Base-by-base conservation (phyloP, 495 filamentous ascomycete species). In the Sabuloglossum arenarium region DNA sequence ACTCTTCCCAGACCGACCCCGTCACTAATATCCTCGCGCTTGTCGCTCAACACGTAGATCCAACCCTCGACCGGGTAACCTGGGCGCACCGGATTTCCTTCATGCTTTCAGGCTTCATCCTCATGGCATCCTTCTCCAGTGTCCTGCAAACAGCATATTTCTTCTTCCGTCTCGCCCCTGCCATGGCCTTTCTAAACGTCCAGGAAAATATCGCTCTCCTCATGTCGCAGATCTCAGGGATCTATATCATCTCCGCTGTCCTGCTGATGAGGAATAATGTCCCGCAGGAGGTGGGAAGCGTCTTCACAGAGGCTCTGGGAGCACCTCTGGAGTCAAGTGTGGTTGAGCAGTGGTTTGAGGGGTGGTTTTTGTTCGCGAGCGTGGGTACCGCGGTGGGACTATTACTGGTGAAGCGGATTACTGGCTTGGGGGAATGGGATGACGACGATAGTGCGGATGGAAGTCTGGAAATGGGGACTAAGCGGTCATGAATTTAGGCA, bases 331-430 rank as follows among this genome's bases (percentile, higher is more conserved):
- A 85, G 62, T 75, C 78, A 8, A 68, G 64, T 12, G 86, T 88
- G 59, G 82, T 85, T n/a, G 86, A 88, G 59, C 68, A 78, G n/a
- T 90, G 85, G 86, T 91, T 90, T 64, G 86, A 89, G 62, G 77
- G 76, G 24, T 85, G 85, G 80, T 91, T 90, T 61, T 65, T 88
- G 27, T 60, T 75, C 3, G 79, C 79, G 6, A 80, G 77, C 50
- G 70, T 66, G 0, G 63, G 72, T 16, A 88, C 86, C 16, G 78
- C 73, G 19, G 64, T 72, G 39, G 84, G 82, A 11, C 79, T 89
- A 24, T 81, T 80, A 73, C 62, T 86, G 11, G 80, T 82, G 0
- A 73, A 77, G 60, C 79, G 78, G 61, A 65, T 86, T 6, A 69
- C 70, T 42, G 67, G 63, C 56, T 67, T 65, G 28, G 66, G 63